Percentiles rank a stretch among this genome's conserved stretches.
Conservation (phyloP, 371 early-diverging fungal species). For the Mortierella sp. region DNA sequence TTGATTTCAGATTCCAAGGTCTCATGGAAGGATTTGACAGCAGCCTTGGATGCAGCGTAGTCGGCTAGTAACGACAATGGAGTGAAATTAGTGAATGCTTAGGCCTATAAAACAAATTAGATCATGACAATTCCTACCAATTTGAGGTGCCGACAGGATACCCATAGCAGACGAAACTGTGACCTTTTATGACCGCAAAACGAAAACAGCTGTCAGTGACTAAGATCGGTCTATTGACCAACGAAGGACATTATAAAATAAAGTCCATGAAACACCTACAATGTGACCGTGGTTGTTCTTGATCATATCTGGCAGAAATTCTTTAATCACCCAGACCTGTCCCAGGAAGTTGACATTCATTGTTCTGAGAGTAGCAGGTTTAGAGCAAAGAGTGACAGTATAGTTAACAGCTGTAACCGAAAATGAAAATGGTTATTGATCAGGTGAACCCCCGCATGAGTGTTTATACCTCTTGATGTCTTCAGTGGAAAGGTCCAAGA, state of each 20-base stretch:
- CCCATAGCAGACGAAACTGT: slow-evolving; percentile 63
- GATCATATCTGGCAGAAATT: slow-evolving; percentile 67
- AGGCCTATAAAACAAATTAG: neutral
- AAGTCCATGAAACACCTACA: slow-evolving; percentile 28
- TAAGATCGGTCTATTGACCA: neutral
- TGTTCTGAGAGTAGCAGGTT: slow-evolving; percentile 41
- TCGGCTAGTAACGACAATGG: slow-evolving; percentile 53
- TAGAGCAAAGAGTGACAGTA: neutral
- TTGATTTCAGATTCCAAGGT: slow-evolving; percentile 67
- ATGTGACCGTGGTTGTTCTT: slow-evolving; percentile 68
- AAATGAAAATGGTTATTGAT: too few relatives aligned
- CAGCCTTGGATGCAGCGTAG: slow-evolving; percentile 73
- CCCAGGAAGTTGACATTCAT: slow-evolving; percentile 67
- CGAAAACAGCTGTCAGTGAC: neutral
- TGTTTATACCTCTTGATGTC: slow-evolving; percentile 59
- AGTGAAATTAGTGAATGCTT: neutral
- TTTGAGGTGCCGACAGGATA: slow-evolving; percentile 54
- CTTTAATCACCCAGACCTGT: slow-evolving; percentile 64
- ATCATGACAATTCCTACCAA: slow-evolving; percentile 33
- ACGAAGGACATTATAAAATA: too few relatives aligned
- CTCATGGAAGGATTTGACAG: slow-evolving; percentile 64
- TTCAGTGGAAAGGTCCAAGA: slow-evolving; percentile 58
- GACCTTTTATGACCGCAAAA: slow-evolving; percentile 29
- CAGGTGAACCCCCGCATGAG: neutral
- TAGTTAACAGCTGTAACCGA: too few relatives aligned